Conservation (phyloP, 1,139 yeast genomes). For the Suhomyces bolitotheri region DNA sequence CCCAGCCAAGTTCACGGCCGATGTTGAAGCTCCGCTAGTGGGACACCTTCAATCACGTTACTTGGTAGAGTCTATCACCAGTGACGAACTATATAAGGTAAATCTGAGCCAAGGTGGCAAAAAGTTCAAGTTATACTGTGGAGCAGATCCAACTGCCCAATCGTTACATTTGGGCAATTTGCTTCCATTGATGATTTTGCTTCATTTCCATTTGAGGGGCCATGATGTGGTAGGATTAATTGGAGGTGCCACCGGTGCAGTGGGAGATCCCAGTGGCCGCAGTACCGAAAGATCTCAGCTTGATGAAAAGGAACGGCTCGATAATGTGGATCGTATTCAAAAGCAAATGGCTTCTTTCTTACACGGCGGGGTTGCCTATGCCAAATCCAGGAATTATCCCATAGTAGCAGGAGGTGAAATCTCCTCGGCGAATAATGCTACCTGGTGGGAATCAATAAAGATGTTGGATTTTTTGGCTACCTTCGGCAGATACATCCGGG, state of each 20-base stretch:
- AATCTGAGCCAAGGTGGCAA: conserved; percentile 33
- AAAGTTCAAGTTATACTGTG: conserved; percentile 72
- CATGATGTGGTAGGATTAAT: conserved; percentile 79
- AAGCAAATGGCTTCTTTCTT: conserved; percentile 64
- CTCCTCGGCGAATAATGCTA: conserved; percentile 59
- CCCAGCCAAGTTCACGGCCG: conserved; percentile 28
- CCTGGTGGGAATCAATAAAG: conserved; percentile 83
- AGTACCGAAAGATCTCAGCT: conserved; percentile 67
- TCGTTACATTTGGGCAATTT: conserved; percentile 91
- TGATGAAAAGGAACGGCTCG: conserved; percentile 49
- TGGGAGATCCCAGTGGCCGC: conserved; percentile 97
- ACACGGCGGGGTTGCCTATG: conserved; percentile 60
- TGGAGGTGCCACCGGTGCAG: conserved; percentile 98
- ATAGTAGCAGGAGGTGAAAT: conserved; percentile 39
- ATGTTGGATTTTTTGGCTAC: conserved; percentile 75
- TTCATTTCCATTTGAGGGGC: conserved; percentile 84
- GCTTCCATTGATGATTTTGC: conserved; percentile 77
- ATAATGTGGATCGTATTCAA: conserved; percentile 62
- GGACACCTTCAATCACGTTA: conserved; percentile 48
- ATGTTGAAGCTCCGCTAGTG: conserved; percentile 41
- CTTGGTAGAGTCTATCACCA: conserved; percentile 49
- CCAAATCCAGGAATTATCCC: conserved; percentile 55
- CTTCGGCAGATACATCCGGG: conserved; percentile 79
- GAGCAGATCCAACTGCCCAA: conserved; percentile 94
- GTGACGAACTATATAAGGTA: conserved; percentile 44